A percentile compares a stretch with the other conserved stretches of the same genome.
These are phyloP conservation scores for Nitzschia putrida DNA, from an alignment of 108 stramenopile species.

Conservation along the genomic window DNA sequence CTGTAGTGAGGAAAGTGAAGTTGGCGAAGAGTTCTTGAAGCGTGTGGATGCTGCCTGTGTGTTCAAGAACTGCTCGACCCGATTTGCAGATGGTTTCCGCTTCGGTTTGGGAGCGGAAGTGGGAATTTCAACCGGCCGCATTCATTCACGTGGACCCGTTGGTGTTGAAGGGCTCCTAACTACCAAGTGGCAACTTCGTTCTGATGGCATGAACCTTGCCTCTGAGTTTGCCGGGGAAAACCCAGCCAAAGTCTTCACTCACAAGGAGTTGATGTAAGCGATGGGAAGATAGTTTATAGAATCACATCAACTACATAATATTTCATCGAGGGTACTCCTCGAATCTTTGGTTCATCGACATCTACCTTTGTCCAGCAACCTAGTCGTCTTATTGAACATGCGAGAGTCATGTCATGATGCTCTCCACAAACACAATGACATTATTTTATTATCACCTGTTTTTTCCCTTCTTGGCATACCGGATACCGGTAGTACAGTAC, in stretches of 20 bases:
- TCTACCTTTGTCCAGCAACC: too few relatives aligned
- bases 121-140: constrained; percentile 95
- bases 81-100: constrained; percentile 97
- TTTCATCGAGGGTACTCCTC: too few relatives aligned
- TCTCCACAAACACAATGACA: too few relatives aligned
- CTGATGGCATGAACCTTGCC: constrained; percentile 51
- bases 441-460: too few relatives aligned
- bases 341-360: too few relatives aligned
- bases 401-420: too few relatives aligned
- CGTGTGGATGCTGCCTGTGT: constrained; percentile 95
- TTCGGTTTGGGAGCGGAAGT: constrained; percentile 98
- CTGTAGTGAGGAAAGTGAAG: constrained; percentile 75
- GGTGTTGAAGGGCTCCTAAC: constrained; percentile 96
- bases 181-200: constrained; percentile 94
- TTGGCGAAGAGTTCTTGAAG: constrained; percentile 87
- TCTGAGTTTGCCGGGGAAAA: constrained; percentile 58
- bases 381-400: too few relatives aligned
- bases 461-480: too few relatives aligned
- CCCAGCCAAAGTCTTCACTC: constrained; percentile 64
- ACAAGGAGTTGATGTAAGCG: constrained; percentile 63
- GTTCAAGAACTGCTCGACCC: constrained; percentile 96
- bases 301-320: too few relatives aligned
- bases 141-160: constrained; percentile 96
- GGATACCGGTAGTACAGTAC: too few relatives aligned
- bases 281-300: too few relatives aligned